Evolutionary conservation across 352 stramenopile species (phyloP).

Genomic region (Albugo laibachii): DNA sequence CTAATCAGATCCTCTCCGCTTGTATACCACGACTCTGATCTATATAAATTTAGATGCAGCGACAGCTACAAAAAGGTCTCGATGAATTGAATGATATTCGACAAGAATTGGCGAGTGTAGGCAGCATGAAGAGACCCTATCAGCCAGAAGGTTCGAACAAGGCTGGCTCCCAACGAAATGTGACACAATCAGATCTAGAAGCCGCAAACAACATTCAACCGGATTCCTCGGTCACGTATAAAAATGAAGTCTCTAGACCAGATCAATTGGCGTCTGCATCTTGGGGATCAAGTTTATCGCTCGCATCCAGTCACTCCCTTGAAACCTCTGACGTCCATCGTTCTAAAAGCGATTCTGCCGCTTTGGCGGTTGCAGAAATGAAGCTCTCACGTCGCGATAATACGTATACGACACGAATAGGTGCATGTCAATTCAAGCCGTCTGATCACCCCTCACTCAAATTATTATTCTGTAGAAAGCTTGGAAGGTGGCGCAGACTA

Average conservation of each 20-base stretch:
- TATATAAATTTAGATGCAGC: slow-evolving; percentile 20
- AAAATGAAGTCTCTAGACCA: neutral
- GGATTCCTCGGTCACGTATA: neutral
- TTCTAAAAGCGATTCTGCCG: slow-evolving; percentile 18
- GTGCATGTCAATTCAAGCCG: neutral
- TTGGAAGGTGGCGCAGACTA: slow-evolving; percentile 62
- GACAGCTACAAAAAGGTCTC: slow-evolving; percentile 54
- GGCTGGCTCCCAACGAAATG: neutral
- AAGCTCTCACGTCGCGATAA: slow-evolving; percentile 25
- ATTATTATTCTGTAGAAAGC: slow-evolving; percentile 15
- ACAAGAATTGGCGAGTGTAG: slow-evolving; percentile 44
- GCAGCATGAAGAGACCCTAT: slow-evolving; percentile 31
- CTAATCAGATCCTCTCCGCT: neutral
- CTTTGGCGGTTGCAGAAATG: slow-evolving; percentile 37
- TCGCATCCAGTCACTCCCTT: too few relatives aligned
- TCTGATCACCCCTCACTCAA: neutral
- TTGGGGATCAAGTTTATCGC: too few relatives aligned
- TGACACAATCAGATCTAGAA: neutral
- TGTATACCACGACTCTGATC: too few relatives aligned
- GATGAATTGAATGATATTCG: slow-evolving; percentile 68
- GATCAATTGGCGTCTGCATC: too few relatives aligned
- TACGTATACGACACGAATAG: neutral
- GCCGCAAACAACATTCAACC: neutral
- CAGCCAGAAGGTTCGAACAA: slow-evolving; percentile 14
- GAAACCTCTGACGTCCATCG: neutral